Evolutionary conservation across 177 flowering plant species (phyloP), one percentile per base, ranked within the genome.

Genomic region (Vitis hybrid): DNA sequence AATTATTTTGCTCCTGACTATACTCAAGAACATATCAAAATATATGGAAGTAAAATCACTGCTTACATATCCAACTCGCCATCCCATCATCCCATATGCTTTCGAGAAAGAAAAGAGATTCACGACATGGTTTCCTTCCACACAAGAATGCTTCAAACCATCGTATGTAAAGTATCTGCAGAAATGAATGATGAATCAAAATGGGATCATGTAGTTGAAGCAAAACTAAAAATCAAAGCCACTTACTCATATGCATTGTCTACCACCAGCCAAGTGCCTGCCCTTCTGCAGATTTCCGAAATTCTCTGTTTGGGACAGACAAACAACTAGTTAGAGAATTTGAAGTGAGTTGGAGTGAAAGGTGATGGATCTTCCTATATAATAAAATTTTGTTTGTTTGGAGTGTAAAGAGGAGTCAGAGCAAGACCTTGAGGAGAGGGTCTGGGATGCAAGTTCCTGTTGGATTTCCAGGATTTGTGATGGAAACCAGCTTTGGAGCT

Each of bases 171-270:
- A 71, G 74, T 71, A 71, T 68, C 74, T 71, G 15, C 10, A 24
- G 8, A 21, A 7, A 46, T 18, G 17, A 13, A 54, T 4, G n/a
- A 61, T 32, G 11, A 12, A 61, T 61, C 21, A 61, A 18, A 17
- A 27, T 14, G 32, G 51, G 15, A 9, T 63, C 18, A 2, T 63
- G 4, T 2, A 27, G 18, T 32, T 13, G 46, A 46, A 15, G 35
- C 1, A 30, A 10, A 18, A 13, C 4, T 17, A 17, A 54, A 54
- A 15, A 11, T 2, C n/a, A 13, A 32, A 49, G 9, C 13, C 9
- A 64, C 74, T 71, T 71, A 71, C 74, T 71, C 74, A 18, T 71
- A 71, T 64, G 74, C 68, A 58, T 71, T 71, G 57, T 71, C 74
- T 49, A 71, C 15, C 24, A 64, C 63, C 18, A 71, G 74, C 74